Conservation (phyloP, 768 basidiomycete genomes). For the Suillus variegatus region DNA sequence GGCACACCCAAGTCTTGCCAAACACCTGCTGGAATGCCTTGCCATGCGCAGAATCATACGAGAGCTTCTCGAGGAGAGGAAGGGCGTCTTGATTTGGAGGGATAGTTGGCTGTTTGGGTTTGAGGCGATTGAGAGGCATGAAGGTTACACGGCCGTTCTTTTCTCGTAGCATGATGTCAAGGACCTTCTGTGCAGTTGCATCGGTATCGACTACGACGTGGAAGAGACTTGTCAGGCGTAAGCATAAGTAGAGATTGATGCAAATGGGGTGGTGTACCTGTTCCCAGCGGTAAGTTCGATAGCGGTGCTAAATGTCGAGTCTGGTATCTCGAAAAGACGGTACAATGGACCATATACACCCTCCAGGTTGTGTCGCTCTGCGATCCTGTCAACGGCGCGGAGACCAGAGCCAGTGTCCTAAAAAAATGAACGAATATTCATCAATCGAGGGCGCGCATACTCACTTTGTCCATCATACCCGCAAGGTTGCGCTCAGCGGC, state of each 20-base stretch:
- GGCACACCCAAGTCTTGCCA: conserved; percentile 94
- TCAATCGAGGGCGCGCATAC: conserved; percentile 3
- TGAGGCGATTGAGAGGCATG: conserved; percentile 96
- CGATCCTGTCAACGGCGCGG: conserved; percentile 82
- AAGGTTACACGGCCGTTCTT: conserved; percentile 95
- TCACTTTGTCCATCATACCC: conserved; percentile 95
- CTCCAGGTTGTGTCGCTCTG: conserved; percentile 67
- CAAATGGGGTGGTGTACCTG: conserved; percentile 52
- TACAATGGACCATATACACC: conserved; percentile 96
- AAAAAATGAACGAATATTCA: background rate
- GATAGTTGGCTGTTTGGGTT: conserved; percentile 64
- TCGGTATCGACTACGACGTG: conserved; percentile 98
- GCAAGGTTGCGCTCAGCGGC: conserved; percentile 77
- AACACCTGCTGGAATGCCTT: conserved; percentile 98
- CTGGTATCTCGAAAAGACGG: conserved; percentile 87
- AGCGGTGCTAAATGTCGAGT: conserved; percentile 86
- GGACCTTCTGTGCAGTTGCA: conserved; percentile 86
- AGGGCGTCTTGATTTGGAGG: conserved; percentile 76
- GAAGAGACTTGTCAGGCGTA: conserved; percentile 64
- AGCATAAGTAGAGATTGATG: conserved; percentile 14
- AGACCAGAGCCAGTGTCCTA: conserved; percentile 93
- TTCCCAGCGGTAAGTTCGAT: conserved; percentile 96
- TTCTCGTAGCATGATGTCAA: conserved; percentile 92
- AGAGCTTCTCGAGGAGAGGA: conserved; percentile 81
- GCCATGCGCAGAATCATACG: conserved; percentile 65